phyloP scores from a whole-genome alignment of 169 alveolate genomes.

The Miamiensis avidus region DNA sequence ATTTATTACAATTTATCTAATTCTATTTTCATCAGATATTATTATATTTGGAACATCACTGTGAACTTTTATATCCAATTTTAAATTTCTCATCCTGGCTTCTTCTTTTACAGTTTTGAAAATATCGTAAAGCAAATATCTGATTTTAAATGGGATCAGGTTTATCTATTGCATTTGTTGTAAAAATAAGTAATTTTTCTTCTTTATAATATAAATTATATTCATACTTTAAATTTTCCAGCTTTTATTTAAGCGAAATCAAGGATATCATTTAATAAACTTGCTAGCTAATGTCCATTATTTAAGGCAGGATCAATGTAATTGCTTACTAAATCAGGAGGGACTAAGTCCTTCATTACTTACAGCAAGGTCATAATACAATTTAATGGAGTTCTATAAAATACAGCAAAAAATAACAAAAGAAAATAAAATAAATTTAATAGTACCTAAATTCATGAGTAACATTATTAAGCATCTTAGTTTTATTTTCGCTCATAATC shows the following conservation, averaged over 20 bases:
- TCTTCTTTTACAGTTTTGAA: constrained; percentile 28
- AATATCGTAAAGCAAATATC: constrained; percentile 23
- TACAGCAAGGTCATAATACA: constrained; percentile 39
- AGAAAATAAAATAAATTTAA: too few species aligned
- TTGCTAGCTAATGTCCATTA: constrained; percentile 29
- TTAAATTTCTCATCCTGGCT: constrained; percentile 15
- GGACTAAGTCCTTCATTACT: constrained; percentile 12
- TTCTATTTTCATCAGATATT: constrained; percentile 40
- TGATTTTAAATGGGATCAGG: constrained; percentile 41
- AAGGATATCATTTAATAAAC: constrained; percentile 43
- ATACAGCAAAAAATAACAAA: too few species aligned
- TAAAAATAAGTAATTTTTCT: too few species aligned
- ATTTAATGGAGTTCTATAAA: constrained; percentile 58
- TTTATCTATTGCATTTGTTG: too few species aligned
- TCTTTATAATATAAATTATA: too few species aligned
- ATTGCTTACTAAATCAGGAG: not conserved
- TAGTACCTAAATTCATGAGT: too few species aligned
- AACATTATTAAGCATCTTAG: too few species aligned
- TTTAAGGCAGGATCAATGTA: constrained; percentile 19
- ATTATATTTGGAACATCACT: constrained; percentile 3
- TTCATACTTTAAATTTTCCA: constrained; percentile 31
- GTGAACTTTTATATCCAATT: constrained; percentile 11
- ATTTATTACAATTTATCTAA: constrained; percentile 47
- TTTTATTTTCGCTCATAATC: too few species aligned
- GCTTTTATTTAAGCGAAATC: constrained; percentile 51